These are phyloP conservation scores for Saposhnikovia divaricata DNA, from an alignment of 129 eudicot species.

Conservation along the genomic window DNA sequence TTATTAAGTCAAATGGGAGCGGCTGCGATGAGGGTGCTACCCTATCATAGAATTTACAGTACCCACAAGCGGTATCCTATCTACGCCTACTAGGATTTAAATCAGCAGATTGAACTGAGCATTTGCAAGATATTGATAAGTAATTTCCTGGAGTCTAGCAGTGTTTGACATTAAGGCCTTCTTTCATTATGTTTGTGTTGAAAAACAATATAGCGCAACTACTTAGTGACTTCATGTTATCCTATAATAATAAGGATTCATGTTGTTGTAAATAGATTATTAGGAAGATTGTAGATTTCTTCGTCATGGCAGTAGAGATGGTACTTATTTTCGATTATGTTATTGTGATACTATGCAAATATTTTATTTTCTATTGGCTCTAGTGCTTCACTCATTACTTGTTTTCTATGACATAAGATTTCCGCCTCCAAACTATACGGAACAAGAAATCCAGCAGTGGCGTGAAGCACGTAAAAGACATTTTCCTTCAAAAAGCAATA, in stretches of 20 bases:
- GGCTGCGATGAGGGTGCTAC: neutral
- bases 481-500: constrained; percentile 47
- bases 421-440: constrained; percentile 43
- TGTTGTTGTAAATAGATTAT: neutral
- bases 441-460: constrained; percentile 75
- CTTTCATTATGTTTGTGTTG: neutral
- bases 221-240: neutral
- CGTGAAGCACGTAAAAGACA: constrained; percentile 74
- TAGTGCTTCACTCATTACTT: neutral
- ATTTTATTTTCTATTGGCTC: neutral
- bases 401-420: constrained; percentile 21
- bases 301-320: neutral
- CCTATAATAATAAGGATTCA: neutral
- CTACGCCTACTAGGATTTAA: neutral
- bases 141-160: neutral
- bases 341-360: neutral
- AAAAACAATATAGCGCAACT: neutral
- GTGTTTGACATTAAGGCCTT: neutral
- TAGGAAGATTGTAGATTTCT: neutral
- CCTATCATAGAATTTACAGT: neutral
- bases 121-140: neutral
- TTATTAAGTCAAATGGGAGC: neutral
- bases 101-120: neutral
- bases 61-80: neutral
- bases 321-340: neutral